Conservation (phyloP, 169 alveolate species). For the Nephromyces sp. region DNA sequence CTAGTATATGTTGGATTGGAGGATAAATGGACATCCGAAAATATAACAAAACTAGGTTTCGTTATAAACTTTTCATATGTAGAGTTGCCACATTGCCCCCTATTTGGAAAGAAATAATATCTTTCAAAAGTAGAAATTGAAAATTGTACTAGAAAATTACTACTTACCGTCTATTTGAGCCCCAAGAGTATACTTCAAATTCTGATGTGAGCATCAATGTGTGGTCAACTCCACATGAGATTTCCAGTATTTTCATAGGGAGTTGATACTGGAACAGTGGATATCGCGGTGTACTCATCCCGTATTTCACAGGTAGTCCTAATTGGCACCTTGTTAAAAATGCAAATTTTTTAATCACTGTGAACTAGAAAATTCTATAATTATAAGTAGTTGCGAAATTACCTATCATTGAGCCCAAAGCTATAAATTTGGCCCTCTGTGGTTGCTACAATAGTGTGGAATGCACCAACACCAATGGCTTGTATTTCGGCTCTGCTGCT, state of each 20-base stretch:
- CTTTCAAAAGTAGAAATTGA: too few species aligned
- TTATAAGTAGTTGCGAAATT: too few species aligned
- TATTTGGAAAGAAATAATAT: too few species aligned
- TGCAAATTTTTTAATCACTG: too few species aligned
- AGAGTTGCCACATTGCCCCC: too few species aligned
- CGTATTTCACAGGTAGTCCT: background rate
- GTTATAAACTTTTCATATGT: too few species aligned
- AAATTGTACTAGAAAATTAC: too few species aligned
- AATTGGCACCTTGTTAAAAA: background rate
- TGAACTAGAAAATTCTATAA: too few species aligned
- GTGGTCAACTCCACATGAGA: slow-evolving; percentile 21
- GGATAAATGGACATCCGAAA: too few species aligned
- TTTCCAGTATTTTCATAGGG: background rate
- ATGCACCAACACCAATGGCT: slow-evolving; percentile 1
- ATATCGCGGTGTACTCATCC: slow-evolving; percentile 7
- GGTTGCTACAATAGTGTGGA: slow-evolving; percentile 3
- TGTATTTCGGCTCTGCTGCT: background rate
- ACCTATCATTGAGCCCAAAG: slow-evolving; percentile 28
- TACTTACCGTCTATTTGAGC: slow-evolving; percentile 7
- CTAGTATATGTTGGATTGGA: too few species aligned
- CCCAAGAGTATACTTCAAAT: slow-evolving; percentile 29
- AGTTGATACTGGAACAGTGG: background rate
- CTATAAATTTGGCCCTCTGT: background rate
- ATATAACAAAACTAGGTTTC: too few species aligned
- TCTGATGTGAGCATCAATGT: background rate